phyloP scores from a whole-genome alignment of 176 grass and related monocot genomes.

The Hordeum vulgare region DNA sequence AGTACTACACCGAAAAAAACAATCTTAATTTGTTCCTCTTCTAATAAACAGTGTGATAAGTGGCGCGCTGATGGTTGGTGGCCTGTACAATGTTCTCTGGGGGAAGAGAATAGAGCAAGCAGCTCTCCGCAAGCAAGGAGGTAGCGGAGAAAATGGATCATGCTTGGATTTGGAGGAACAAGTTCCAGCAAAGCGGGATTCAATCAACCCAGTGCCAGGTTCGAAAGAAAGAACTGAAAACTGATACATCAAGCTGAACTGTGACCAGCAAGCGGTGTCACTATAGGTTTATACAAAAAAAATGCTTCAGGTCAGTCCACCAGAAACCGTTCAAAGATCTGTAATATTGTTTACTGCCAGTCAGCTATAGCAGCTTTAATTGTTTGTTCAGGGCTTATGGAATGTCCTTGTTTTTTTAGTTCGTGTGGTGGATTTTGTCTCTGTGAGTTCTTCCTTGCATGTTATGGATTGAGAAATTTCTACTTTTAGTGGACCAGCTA shows the following conservation, averaged over 20 bases:
- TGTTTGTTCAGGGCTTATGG: background rate
- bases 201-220: background rate
- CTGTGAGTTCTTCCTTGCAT: background rate
- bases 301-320: background rate
- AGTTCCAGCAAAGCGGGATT: background rate
- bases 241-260: background rate
- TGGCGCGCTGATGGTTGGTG: conserved; percentile 35
- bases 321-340: background rate
- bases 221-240: background rate
- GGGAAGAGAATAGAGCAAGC: conserved; percentile 38
- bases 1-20: background rate
- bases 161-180: conserved; percentile 22
- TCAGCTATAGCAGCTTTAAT: background rate
- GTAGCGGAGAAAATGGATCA: background rate
- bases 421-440: background rate
- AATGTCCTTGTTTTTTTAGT: background rate
- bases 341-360: background rate
- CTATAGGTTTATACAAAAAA: background rate
- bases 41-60: conserved; percentile 29
- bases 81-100: conserved; percentile 46
- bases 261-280: background rate
- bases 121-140: background rate
- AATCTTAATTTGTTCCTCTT: background rate
- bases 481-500: too few species aligned
- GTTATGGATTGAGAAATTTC: background rate